Conservation (phyloP, 169 alveolate genomes). For the Eimeria tenella region DNA sequence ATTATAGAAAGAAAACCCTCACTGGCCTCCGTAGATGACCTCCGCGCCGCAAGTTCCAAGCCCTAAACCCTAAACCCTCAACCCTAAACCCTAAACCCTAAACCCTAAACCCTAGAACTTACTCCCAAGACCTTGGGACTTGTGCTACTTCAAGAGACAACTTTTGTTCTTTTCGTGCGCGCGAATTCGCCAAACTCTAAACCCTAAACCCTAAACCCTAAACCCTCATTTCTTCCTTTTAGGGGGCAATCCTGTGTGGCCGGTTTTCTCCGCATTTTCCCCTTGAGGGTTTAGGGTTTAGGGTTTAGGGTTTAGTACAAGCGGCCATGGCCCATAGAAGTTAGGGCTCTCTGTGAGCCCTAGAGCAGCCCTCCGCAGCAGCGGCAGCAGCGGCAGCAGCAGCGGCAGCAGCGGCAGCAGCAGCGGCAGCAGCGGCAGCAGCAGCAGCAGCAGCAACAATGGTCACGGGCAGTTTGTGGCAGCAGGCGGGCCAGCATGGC, state of each 20-base stretch:
- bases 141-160: too few species aligned
- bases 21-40: too few species aligned
- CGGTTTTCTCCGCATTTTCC: neutral
- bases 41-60: too few species aligned
- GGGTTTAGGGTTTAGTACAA: neutral
- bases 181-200: neutral
- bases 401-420: too few species aligned
- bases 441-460: neutral
- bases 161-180: too few species aligned
- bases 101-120: too few species aligned
- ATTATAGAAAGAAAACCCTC: too few species aligned
- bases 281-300: neutral
- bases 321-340: neutral
- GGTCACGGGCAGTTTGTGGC: neutral
- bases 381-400: neutral
- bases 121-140: too few species aligned
- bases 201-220: conserved; percentile 2
- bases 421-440: too few species aligned
- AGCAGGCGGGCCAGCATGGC: neutral
- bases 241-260: too few species aligned
- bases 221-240: neutral
- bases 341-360: neutral
- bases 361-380: neutral
- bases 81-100: too few species aligned
- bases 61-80: too few species aligned